Conservation (phyloP, 768 basidiomycete genomes). For the Trametes cingulata region DNA sequence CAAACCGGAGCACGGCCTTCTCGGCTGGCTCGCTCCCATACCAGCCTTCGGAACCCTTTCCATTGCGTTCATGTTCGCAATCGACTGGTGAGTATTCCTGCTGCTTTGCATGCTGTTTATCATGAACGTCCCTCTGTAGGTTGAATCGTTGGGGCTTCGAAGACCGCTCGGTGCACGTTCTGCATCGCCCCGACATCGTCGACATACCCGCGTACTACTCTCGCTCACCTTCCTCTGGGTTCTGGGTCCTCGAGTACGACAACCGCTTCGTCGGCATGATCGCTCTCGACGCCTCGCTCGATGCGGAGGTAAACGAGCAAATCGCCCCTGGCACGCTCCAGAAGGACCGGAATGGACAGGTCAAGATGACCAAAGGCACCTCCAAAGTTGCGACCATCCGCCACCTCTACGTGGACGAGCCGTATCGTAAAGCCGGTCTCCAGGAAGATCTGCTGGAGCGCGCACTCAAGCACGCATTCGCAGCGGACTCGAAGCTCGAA, state of each 20-base stretch:
- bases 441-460: constrained; percentile 68
- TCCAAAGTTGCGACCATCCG: constrained; percentile 64
- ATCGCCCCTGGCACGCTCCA: constrained; percentile 17
- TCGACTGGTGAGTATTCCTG: constrained; percentile 63
- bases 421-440: constrained; percentile 54
- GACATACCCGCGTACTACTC: constrained; percentile 58
- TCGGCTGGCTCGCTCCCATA: constrained; percentile 59
- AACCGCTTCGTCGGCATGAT: constrained; percentile 64
- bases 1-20: constrained; percentile 39
- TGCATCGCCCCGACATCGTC: constrained; percentile 57
- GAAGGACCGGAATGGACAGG: constrained; percentile 17
- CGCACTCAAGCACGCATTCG: constrained; percentile 61
- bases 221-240: constrained; percentile 60
- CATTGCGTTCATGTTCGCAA: constrained; percentile 61
- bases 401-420: constrained; percentile 73
- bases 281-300: constrained; percentile 63
- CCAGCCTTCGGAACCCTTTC: constrained; percentile 66
- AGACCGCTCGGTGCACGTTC: constrained; percentile 46
- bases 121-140: constrained; percentile 40
- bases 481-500: constrained; percentile 41
- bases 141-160: constrained; percentile 72
- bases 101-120: not conserved
- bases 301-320: constrained; percentile 37
- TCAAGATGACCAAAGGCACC: constrained; percentile 34
- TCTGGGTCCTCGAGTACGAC: constrained; percentile 69